Evolutionary conservation across 164 flowering plant species (phyloP), one percentile per base, ranked within the genome.

Genomic region (Macadamia integrifolia): DNA sequence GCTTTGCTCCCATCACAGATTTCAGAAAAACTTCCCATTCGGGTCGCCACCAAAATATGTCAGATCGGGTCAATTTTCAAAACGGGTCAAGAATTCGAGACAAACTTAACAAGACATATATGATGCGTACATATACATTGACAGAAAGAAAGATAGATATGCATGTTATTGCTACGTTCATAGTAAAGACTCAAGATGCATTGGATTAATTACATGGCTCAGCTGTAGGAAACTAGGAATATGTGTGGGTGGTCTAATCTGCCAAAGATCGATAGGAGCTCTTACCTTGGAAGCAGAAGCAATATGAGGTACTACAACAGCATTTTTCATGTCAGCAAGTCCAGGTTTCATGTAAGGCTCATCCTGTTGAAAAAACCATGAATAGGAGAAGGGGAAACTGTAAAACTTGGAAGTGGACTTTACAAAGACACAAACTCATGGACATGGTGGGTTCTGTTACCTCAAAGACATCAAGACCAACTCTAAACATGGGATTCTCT

Each of bases 261-360:
- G 32, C 58, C 10, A 46, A 46, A 46, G 6, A 46, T 46, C 7
- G 9, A 43, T 12, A 30, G 48, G 56, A 44, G 28, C 14, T 55
- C 5, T 66, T 77, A 94, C 98, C 98, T 94, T 91, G 68, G 98
- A 94, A 69, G 97, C 98, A 67, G 98, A 94, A 61, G 98, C 97
- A 66, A 94, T 91, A 75, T 94, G 98, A 66, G 98, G 98, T 6
- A 94, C 97, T 3, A 94, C 82, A 62, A 94, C 58, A 11, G 97
- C 97, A 71, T 91, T 94, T 80, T 90, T 91, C 93, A 85, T 82
- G 23, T 91, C 93, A 6, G 93, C 88, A 6, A 94, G 89, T 9
- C 98, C 98, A 43, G 98, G 98, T 75, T 94, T 94, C 98, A 94
- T 94, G 82, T 71, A 81, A 58, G 98, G 98, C 69, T 94, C 98